Percentiles rank a stretch among this genome's conserved stretches.
Conservation (phyloP, 768 basidiomycete genomes). For the Hericium rajendrae region DNA sequence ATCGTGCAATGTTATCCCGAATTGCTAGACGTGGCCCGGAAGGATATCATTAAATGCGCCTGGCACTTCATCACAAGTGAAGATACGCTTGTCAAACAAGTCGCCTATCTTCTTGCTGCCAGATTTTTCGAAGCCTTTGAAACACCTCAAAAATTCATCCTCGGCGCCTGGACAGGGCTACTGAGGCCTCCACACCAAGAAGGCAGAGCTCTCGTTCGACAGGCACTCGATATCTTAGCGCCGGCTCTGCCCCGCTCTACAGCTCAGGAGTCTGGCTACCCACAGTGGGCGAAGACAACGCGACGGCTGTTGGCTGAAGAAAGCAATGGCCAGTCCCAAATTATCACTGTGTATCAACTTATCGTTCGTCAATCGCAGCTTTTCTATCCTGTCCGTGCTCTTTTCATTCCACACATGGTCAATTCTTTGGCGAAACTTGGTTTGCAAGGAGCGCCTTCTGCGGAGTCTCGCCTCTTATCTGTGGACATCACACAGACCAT, state of each 20-base stretch:
- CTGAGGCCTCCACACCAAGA: slow-evolving; percentile 78
- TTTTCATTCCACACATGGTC: slow-evolving; percentile 91
- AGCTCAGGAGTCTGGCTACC: slow-evolving; percentile 47
- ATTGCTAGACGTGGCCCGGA: slow-evolving; percentile 75
- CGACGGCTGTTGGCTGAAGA: slow-evolving; percentile 85
- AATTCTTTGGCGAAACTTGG: slow-evolving; percentile 84
- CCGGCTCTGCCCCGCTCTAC: slow-evolving; percentile 66
- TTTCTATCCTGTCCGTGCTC: slow-evolving; percentile 86
- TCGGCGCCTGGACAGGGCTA: slow-evolving; percentile 85
- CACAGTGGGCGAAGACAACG: slow-evolving; percentile 79
- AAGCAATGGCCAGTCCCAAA: slow-evolving; percentile 55
- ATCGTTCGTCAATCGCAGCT: slow-evolving; percentile 85
- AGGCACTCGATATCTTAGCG: slow-evolving; percentile 81
- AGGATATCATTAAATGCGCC: slow-evolving; percentile 88
- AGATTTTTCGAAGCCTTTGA: slow-evolving; percentile 87
- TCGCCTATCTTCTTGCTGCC: slow-evolving; percentile 82
- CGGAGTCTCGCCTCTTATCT: slow-evolving; percentile 78
- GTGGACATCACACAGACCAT: slow-evolving; percentile 89
- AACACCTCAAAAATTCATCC: slow-evolving; percentile 83
- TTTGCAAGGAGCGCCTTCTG: slow-evolving; percentile 56
- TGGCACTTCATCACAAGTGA: slow-evolving; percentile 84
- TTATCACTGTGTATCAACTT: slow-evolving; percentile 81
- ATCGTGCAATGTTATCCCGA: slow-evolving; percentile 78
- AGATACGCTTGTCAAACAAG: slow-evolving; percentile 88
- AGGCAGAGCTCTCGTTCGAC: slow-evolving; percentile 62